Evolutionary conservation across 805 yeast genomes (phyloP).

Genomic region (Suhomyces prunicola): DNA sequence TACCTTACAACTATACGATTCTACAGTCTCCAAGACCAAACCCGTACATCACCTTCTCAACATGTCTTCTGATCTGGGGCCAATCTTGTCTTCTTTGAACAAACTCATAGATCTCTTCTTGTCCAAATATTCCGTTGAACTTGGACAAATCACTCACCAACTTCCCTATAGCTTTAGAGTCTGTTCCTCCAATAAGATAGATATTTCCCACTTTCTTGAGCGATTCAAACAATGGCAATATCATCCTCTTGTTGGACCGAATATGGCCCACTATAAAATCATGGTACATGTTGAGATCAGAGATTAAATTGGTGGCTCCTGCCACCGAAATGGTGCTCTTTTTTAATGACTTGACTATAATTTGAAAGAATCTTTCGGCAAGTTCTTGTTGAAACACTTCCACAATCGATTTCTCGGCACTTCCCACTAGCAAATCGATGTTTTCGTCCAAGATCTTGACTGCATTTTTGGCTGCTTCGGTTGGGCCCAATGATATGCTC

Average conservation of each 20-base stretch:
- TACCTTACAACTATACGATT: slow-evolving; percentile 35
- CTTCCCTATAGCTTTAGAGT: slow-evolving; percentile 80
- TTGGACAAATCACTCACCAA: slow-evolving; percentile 79
- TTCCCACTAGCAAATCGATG: slow-evolving; percentile 67
- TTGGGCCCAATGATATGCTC: slow-evolving; percentile 31
- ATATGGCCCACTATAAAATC: slow-evolving; percentile 55
- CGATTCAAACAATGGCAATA: slow-evolving; percentile 74
- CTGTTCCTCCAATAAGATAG: slow-evolving; percentile 65
- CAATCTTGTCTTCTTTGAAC: slow-evolving; percentile 88
- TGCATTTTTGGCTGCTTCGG: slow-evolving; percentile 63
- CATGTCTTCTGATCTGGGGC: slow-evolving; percentile 69
- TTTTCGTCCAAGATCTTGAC: slow-evolving; percentile 66
- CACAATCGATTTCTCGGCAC: slow-evolving; percentile 82
- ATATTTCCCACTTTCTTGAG: slow-evolving; percentile 83
- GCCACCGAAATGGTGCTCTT: slow-evolving; percentile 64
- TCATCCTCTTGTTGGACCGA: slow-evolving; percentile 58
- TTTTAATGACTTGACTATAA: slow-evolving; percentile 74
- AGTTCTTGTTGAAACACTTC: slow-evolving; percentile 95
- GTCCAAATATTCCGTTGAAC: slow-evolving; percentile 84
- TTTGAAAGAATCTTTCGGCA: slow-evolving; percentile 78
- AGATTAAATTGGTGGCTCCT: slow-evolving; percentile 80
- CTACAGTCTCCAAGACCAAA: slow-evolving; percentile 75
- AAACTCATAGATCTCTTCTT: slow-evolving; percentile 92
- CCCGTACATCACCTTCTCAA: slow-evolving; percentile 95
- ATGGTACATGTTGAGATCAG: slow-evolving; percentile 78